A percentile compares a stretch with the other conserved stretches of the same genome.
These are phyloP conservation scores for Gossypium davidsonii DNA, from an alignment of 441 rosid genomes.

Conservation along the genomic window DNA sequence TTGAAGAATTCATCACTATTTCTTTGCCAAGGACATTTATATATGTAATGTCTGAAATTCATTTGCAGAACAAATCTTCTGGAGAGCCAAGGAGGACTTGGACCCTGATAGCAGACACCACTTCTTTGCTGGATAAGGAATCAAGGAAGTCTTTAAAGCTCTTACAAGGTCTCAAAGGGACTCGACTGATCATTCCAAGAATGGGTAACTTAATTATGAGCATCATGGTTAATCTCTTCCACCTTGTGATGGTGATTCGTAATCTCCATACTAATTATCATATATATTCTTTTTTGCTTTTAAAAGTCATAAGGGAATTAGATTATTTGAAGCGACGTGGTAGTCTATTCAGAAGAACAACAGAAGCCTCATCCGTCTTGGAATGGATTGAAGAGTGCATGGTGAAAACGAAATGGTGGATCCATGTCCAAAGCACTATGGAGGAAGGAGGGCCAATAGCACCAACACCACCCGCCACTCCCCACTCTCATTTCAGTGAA, in stretches of 20 bases:
- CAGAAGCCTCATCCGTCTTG: conserved; percentile 51
- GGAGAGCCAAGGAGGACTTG: conserved; percentile 45
- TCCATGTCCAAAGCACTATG: conserved; percentile 55
- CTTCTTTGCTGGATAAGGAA: conserved; percentile 57
- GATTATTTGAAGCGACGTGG: conserved; percentile 47
- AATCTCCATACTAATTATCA: neutral
- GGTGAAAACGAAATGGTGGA: conserved; percentile 65
- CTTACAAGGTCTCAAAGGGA: conserved; percentile 79
- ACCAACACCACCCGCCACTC: conserved; percentile 69
- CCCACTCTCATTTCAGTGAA: conserved; percentile 30
- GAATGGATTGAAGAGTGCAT: conserved; percentile 77
- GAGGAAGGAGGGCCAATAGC: conserved; percentile 48
- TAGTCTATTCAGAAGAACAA: conserved; percentile 44
- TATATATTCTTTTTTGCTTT: neutral
- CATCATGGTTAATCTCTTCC: neutral
- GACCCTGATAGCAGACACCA: conserved; percentile 65
- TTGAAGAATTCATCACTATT: neutral
- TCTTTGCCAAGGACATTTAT: neutral
- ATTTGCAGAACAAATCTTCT: conserved; percentile 36
- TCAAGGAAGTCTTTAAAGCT: conserved; percentile 61
- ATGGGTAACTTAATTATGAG: conserved; percentile 41
- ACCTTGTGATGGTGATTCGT: neutral
- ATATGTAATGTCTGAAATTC: neutral
- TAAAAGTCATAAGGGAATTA: conserved; percentile 65
- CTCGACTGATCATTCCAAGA: conserved; percentile 63